Evolutionary conservation across 139 green algal genomes (phyloP), one percentile per base, ranked within the genome.

Genomic region (Penium margaritaceum): DNA sequence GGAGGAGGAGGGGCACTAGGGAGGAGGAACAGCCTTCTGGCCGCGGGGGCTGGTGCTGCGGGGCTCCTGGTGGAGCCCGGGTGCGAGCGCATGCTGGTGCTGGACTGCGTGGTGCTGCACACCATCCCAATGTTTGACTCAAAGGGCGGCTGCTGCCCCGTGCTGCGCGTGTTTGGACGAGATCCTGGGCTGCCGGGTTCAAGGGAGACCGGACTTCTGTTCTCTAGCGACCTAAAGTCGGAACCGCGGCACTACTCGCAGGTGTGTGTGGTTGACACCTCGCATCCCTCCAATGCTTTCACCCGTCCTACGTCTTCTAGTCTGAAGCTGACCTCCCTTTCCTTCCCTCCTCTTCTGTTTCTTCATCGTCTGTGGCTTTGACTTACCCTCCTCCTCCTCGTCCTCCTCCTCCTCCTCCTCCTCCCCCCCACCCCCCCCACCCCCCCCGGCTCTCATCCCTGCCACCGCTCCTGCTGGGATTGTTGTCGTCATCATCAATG

Each of bases 61-160:
- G n/a, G n/a, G n/a, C n/a, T n/a, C n/a, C n/a, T n/a, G n/a, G n/a
- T n/a, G n/a, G n/a, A n/a, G n/a, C n/a, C n/a, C n/a, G n/a, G n/a
- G n/a, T n/a, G n/a, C n/a, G 75, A 81, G 30, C 30, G 68, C 7
- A 24, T 34, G 2, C 51, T 81, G 6, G 6, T 63, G 14, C 68
- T 81, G 30, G 75, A 81, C 63, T 81, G 75, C 69, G n/a, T 81
- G 3, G 78, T 81, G n/a, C 30, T 81, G 32, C 67, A 68, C 3
- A 78, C 68, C 5, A 33, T 81, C 36, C 75, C 75, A 15, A 74
- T 14, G 30, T 81, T 81, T 72, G 64, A 37, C n/a, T 15, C 24
- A 1, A 72, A 39, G 19, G 66, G 75, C 17, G 75, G 75, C 6
- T 81, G 75, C 68, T 46, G 75, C 1, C 61, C 75, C 7, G 53